Base-by-base conservation (phyloP, 371 early-diverging fungal genomes). In the Syncephalastrum racemosum region DNA sequence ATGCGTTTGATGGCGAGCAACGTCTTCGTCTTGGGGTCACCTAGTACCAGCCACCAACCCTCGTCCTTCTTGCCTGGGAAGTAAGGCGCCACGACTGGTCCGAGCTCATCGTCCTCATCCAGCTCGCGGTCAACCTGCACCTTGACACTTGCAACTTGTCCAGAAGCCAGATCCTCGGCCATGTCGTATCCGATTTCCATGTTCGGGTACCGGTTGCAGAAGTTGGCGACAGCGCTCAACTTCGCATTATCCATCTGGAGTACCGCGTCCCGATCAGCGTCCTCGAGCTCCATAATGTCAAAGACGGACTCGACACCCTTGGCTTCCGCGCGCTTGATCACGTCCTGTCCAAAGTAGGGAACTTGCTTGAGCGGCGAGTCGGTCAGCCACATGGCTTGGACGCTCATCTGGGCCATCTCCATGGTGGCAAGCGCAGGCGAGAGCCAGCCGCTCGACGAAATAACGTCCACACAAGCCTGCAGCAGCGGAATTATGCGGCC, bases 31-130 rank as follows among this genome's bases (percentile, higher is more conserved):
- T 71, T 64, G 15, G 88, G 80, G 47, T 96, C 92, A 22, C 93
- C 97, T 46, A 98, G 68, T 4, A 98, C 91, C 56, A 97, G 71
- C 97, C 97, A 98, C 97, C 97, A 98, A 23, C 90, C 90, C 73
- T 97, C 99, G 42, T 92, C 90, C 81, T 95, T 94, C 74, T 80
- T 76, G 20, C 66, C 62, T n/a, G 97, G 96, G 86, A 90, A 97
- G 80, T 83, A 94, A 2, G 96, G 97, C 46, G 98, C 95, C 43
- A 91, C 81, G 2, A 91, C 95, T 46, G 81, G 93, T 4, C 85
- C 92, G 56, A 80, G 54, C 14, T 77, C 71, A 25, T 75, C 68
- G 10, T 82, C 72, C 0, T 86, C 88, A 4, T 90, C 91, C 18
- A 73, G 73, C 56, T 94, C 95, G 45, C 96, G 90, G 53, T 90